phyloP scores from a whole-genome alignment of 192 early-diverging fungal species.

The Dissophora globulifera region DNA sequence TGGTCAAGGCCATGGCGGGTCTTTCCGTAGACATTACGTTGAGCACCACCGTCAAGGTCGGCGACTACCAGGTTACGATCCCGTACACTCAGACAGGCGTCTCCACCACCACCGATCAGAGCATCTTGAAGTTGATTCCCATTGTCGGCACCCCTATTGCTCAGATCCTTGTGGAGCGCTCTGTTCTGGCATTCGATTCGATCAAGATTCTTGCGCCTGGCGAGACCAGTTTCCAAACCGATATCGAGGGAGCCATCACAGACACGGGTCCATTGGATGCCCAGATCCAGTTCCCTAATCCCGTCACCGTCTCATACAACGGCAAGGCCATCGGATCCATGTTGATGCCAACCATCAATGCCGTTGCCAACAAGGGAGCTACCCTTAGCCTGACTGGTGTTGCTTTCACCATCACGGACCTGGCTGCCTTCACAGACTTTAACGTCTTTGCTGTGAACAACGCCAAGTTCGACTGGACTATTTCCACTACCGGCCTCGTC shows the following conservation, averaged over 20 bases:
- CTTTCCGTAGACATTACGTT: background rate
- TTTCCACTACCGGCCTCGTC: conserved; percentile 34
- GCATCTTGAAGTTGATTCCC: conserved; percentile 56
- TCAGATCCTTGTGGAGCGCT: conserved; percentile 51
- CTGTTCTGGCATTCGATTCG: conserved; percentile 45
- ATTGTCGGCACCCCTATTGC: conserved; percentile 62
- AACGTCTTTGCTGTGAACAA: conserved; percentile 56
- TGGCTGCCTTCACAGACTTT: conserved; percentile 54
- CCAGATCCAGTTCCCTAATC: background rate
- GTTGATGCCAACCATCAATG: background rate
- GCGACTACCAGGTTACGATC: background rate
- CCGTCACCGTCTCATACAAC: background rate
- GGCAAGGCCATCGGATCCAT: background rate
- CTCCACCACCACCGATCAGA: background rate
- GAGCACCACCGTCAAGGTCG: background rate
- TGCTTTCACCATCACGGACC: conserved; percentile 42
- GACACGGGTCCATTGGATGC: background rate
- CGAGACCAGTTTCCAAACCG: conserved; percentile 37
- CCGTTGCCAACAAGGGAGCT: background rate
- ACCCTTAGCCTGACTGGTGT: conserved; percentile 44
- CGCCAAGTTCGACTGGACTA: conserved; percentile 57
- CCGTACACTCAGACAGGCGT: background rate
- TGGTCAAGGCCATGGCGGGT: background rate
- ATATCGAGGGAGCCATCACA: background rate
- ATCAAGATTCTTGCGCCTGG: conserved; percentile 47